A percentile compares a stretch with the other conserved stretches of the same genome.
These are phyloP conservation scores for Penicillium tannophilum DNA, from an alignment of 495 filamentous ascomycete genomes.

Conservation along the genomic window DNA sequence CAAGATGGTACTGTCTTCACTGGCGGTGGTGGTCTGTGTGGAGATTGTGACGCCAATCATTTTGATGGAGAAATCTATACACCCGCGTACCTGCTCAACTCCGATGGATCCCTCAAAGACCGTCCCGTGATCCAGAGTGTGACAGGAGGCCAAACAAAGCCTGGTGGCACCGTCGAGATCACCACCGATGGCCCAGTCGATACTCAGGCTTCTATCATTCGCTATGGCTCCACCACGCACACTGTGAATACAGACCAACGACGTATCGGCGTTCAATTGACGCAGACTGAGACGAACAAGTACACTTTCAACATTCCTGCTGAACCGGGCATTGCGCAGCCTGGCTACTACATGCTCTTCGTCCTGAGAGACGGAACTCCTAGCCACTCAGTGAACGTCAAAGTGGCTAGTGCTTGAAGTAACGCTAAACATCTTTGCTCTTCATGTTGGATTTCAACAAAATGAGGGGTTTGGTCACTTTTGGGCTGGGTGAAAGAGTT, in stretches of 20 bases:
- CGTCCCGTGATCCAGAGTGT: conserved; percentile 41
- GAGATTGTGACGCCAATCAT: conserved; percentile 47
- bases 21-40: conserved; percentile 57
- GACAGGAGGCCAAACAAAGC: conserved; percentile 17
- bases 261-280: conserved; percentile 38
- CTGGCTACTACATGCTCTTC: conserved; percentile 56
- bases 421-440: not conserved
- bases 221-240: conserved; percentile 49
- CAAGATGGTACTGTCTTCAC: conserved; percentile 52
- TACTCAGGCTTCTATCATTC: conserved; percentile 32
- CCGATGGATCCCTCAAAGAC: conserved; percentile 32
- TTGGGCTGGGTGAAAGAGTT: not conserved
- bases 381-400: conserved; percentile 33
- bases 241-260: conserved; percentile 54
- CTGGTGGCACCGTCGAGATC: conserved; percentile 40
- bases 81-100: conserved; percentile 48
- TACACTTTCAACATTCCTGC: conserved; percentile 38
- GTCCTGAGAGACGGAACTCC: conserved; percentile 46
- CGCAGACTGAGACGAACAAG: conserved; percentile 13
- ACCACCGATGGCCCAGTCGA: conserved; percentile 31
- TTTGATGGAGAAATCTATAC: conserved; percentile 53
- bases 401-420: conserved; percentile 3
- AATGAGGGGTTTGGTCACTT: not conserved
- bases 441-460: no score
- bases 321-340: conserved; percentile 45